Evolutionary conservation across 345 rosid genomes (phyloP), one percentile per base, ranked within the genome.

Genomic region (Geranium rotundifolium): DNA sequence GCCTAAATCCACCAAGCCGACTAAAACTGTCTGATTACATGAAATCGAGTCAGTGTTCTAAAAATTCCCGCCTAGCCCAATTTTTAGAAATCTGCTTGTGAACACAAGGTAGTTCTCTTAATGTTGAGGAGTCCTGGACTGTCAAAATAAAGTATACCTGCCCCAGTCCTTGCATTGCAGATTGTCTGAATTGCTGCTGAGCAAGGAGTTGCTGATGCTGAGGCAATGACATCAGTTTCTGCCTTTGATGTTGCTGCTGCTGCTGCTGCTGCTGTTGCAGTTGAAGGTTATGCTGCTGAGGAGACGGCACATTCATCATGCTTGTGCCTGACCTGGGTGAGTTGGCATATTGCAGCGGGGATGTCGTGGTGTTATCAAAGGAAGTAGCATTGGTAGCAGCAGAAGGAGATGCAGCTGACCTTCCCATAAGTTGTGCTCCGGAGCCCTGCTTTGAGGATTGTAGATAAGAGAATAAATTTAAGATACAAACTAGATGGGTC

Each of bases 331-430:
- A 88, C 71, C 89, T 85, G 67, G 96, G 99, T 67, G 99, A 93
- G 75, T 88, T 90, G 63, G 95, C 83, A 79, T 90, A 90, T 62
- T 73, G 87, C 63, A 93, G 71, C 3, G 99, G 99, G 64, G 99
- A 93, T 71, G 87, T 66, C 27, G 85, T 77, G 59, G 90, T 79
- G 79, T 79, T 83, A 57, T 85, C 93, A 76, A 83, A 89, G 62
- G 89, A 80, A 67, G 73, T 77, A 58, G 72, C 71, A 71, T 74
- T 75, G 63, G 77, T 63, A 64, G 86, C 81, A 73, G 73, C 72
- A 17, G 87, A 72, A 58, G 98, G 95, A 71, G 96, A 90, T 73
- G 97, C 99, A 68, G 87, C 89, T 55, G 99, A 73, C 73, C 97
- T 84, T 74, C 80, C 88, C 66, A 84, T 75, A 67, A 81, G 87